Conservation (phyloP, 1,139 yeast species). For the Suhomyces guaymorum region DNA sequence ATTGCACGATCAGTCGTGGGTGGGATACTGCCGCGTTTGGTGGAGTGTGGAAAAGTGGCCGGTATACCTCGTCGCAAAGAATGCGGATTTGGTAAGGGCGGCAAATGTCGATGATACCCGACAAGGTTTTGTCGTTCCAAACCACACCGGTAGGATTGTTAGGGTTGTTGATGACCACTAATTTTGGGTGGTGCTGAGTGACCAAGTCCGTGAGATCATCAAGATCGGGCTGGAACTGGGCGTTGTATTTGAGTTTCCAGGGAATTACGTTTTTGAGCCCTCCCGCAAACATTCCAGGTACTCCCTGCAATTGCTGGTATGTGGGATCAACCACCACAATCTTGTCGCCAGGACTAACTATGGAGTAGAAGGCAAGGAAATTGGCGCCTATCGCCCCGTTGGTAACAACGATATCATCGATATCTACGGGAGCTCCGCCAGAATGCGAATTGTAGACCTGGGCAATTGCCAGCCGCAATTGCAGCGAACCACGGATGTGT, state of each 20-base stretch:
- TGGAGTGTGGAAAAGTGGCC: slow-evolving; percentile 51
- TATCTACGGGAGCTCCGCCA: slow-evolving; percentile 14
- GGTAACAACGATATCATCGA: slow-evolving; percentile 46
- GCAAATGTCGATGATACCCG: slow-evolving; percentile 43
- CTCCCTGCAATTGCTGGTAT: slow-evolving; percentile 54
- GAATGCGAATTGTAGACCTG: slow-evolving; percentile 27
- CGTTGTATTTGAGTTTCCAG: slow-evolving; percentile 33
- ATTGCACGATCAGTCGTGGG: slow-evolving; percentile 45
- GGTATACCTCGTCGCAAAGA: slow-evolving; percentile 56
- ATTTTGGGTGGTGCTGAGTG: slow-evolving; percentile 36
- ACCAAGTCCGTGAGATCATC: slow-evolving; percentile 30
- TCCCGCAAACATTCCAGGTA: slow-evolving; percentile 52
- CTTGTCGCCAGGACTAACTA: slow-evolving; percentile 51
- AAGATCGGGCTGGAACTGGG: slow-evolving; percentile 41
- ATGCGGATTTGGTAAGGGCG: slow-evolving; percentile 32
- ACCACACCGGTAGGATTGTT: slow-evolving; percentile 58
- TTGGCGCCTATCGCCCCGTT: slow-evolving; percentile 65
- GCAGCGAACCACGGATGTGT: slow-evolving; percentile 47
- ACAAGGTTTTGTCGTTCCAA: slow-evolving; percentile 36
- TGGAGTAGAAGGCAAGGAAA: slow-evolving; percentile 47
- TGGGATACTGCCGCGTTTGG: too few species aligned
- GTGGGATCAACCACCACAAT: slow-evolving; percentile 53
- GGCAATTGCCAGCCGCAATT: slow-evolving; percentile 38
- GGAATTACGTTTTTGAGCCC: slow-evolving; percentile 33
- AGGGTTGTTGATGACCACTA: slow-evolving; percentile 54